Evolutionary conservation across 495 filamentous ascomycete genomes (phyloP).

Genomic region (Lophium mytilinum): DNA sequence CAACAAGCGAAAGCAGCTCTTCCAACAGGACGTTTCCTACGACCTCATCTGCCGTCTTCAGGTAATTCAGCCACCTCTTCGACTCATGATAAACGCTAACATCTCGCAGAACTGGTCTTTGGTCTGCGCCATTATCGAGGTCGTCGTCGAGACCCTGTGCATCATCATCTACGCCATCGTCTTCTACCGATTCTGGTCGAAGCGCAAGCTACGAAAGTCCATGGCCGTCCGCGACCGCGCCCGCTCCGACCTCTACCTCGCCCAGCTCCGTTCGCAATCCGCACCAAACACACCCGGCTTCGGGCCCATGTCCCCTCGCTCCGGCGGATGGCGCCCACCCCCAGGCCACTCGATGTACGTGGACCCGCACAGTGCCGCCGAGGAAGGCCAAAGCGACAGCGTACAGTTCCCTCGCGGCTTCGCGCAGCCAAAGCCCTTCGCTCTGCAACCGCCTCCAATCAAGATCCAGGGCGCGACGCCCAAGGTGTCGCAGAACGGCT

Average conservation of each 20-base stretch:
- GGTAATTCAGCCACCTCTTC: constrained; percentile 43
- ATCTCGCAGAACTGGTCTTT: constrained; percentile 75
- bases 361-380: constrained; percentile 47
- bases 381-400: constrained; percentile 43
- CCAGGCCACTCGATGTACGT: constrained; percentile 29
- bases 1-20: constrained; percentile 69
- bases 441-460: constrained; percentile 73
- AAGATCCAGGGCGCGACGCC: constrained; percentile 70
- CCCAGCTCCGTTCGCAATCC: constrained; percentile 84
- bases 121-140: constrained; percentile 94
- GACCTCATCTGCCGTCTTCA: constrained; percentile 89
- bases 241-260: constrained; percentile 88
- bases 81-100: constrained; percentile 13
- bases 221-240: constrained; percentile 95
- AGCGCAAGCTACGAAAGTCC: constrained; percentile 85
- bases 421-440: constrained; percentile 56
- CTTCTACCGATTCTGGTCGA: constrained; percentile 94
- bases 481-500: constrained; percentile 51
- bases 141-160: constrained; percentile 84
- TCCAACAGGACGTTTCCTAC: constrained; percentile 73
- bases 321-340: constrained; percentile 34
- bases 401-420: constrained; percentile 32
- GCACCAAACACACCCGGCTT: constrained; percentile 92
- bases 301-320: constrained; percentile 38
- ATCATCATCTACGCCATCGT: constrained; percentile 88